Evolutionary conservation across 163 green algal species (phyloP), one percentile per base, ranked within the genome.

Genomic region (Chlamydomonas reinhardtii): DNA sequence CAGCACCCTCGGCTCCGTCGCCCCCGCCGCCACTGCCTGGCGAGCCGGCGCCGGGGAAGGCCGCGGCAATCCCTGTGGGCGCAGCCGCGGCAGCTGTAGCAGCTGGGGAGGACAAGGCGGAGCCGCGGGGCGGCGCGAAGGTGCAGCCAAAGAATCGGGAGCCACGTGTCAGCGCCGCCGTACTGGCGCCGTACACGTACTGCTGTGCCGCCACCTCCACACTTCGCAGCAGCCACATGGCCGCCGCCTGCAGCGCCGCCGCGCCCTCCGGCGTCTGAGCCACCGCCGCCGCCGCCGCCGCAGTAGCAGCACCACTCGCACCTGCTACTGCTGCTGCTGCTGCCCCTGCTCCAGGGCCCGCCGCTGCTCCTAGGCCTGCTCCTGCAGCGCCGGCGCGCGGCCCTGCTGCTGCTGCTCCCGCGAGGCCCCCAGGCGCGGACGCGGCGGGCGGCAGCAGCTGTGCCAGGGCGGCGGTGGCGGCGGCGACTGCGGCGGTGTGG

Each of bases 191-290:
- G 35, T 86, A 86, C 54, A 86, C 80, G 35, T 79, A 25, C 69
- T 86, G 80, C 69, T 86, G 80, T 27, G 80, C 80, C 70, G 66
- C 31, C 17, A 73, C 56, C 80, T 86, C 80, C 35, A 86, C 8
- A 29, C 69, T 54, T 6, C 80, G 69, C 31, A 86, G 70, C 20
- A 29, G 39, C 80, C 80, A 86, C 32, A 62, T 24, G 0, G 56
- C 32, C 0, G 31, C 80, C 14, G 48, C 24, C 35, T 86, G 80
- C 29, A 56, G 68, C 15, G 56, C 54, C 54, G 69, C 80, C 27
- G 69, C 31, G 20, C 59, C 80, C 54, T 52, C 25, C 0, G 80
- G 56, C 0, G 52, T 20, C 16, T 65, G 29, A 27, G 79, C 31
- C 15, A 35, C 16, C n/a, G 79, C 54, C 14, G 79, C 79, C 31